These are phyloP conservation scores for Diaporthe eres DNA, from an alignment of 2,329 filamentous ascomycete genomes.

Conservation along the genomic window DNA sequence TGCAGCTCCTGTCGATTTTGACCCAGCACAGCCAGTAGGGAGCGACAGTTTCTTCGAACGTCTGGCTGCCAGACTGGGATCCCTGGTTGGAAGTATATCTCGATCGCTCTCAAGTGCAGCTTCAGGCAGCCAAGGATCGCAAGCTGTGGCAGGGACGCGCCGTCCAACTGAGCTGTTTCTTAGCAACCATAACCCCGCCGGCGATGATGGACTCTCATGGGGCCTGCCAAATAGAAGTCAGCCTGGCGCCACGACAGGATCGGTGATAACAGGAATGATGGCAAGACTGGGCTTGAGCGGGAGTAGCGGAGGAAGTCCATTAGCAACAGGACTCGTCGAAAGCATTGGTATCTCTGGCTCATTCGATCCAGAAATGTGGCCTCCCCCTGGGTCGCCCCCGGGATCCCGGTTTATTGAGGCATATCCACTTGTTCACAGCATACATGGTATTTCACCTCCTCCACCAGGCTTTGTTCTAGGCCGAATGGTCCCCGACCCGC, in stretches of 20 bases:
- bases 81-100: background rate
- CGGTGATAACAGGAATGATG: background rate
- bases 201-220: background rate
- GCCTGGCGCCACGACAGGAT: background rate
- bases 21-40: background rate
- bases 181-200: background rate
- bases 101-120: background rate
- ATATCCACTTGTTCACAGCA: background rate
- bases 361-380: background rate
- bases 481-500: slow-evolving; percentile 1
- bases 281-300: background rate
- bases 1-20: background rate
- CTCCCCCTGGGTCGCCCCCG: background rate
- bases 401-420: slow-evolving; percentile 9
- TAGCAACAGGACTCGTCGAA: background rate
- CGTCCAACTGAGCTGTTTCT: background rate
- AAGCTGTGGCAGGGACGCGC: background rate
- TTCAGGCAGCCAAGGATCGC: background rate
- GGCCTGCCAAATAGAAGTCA: background rate
- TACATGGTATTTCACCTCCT: background rate
- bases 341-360: background rate
- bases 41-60: background rate
- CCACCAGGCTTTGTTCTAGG: background rate
- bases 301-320: background rate
- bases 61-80: background rate